Percentiles rank a stretch among this genome's conserved stretches.
Evolutionary conservation across 2,329 filamentous ascomycete species (phyloP).

Genomic region (Diaporthe citriasiana): DNA sequence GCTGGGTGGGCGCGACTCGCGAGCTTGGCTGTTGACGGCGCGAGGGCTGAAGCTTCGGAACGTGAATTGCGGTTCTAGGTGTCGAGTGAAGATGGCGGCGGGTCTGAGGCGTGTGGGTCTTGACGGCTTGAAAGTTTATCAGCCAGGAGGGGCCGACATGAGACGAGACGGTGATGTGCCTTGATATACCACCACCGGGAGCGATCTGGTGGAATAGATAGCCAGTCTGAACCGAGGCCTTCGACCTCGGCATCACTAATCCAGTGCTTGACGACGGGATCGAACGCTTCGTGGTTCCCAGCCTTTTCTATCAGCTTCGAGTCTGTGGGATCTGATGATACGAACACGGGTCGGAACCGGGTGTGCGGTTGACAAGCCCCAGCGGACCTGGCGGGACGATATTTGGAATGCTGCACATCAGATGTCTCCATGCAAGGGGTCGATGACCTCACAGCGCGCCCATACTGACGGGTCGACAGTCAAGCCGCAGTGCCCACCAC

Average conservation of each 20-base stretch:
- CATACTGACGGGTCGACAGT: slow-evolving; percentile 16
- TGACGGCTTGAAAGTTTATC: slow-evolving; percentile 6
- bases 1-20: slow-evolving; percentile 5
- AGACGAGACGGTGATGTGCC: slow-evolving; percentile 19
- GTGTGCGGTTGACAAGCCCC: background rate
- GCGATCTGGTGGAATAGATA: background rate
- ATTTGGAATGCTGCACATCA: slow-evolving; percentile 27
- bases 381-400: slow-evolving; percentile 12
- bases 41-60: background rate
- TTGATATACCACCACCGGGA: slow-evolving; percentile 12
- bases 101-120: slow-evolving; percentile 28
- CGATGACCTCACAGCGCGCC: slow-evolving; percentile 20
- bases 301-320: slow-evolving; percentile 3
- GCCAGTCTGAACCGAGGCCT: background rate
- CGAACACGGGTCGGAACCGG: slow-evolving; percentile 8
- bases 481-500: slow-evolving; percentile 17
- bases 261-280: background rate
- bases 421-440: background rate
- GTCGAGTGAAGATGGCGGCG: slow-evolving; percentile 23
- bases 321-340: background rate
- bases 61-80: background rate
- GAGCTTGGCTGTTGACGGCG: slow-evolving; percentile 4
- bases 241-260: slow-evolving; percentile 27
- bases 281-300: background rate
- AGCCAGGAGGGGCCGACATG: slow-evolving; percentile 7